Evolutionary conservation across 345 rosid genomes (phyloP), one percentile per base, ranked within the genome.

Genomic region (Linum tenue): DNA sequence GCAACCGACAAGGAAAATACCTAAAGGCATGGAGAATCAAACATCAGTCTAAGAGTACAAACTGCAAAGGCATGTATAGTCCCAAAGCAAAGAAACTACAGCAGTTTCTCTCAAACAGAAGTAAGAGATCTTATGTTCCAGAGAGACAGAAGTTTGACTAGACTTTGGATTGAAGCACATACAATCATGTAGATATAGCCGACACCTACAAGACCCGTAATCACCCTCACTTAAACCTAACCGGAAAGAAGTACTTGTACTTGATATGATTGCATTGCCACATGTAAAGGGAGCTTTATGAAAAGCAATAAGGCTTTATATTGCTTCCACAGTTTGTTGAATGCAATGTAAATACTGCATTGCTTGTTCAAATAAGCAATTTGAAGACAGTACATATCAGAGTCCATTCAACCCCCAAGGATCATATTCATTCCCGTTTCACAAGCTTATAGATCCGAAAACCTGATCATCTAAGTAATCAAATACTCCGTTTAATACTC

Each of bases 1-100:
- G 85, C 76, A 72, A 94, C 86, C 1, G 92, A 90, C 59, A 94
- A 76, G 0, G 96, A 94, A 78, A 94, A 90, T 17, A 88, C 85
- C 97, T 90, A 73, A 39, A 73, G 61, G 65, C 59, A 71, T 59
- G 62, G 31, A 68, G 70, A 66, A 68, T 56, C 69, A 72, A 61
- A 36, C 59, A 59, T 63, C 39, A 50, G 39, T 50, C 44, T 10
- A 69, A 55, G 41, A 22, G 31, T 22, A 1, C 31, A 22, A 22
- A 37, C 39, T n/a, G 56, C 31, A 65, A 57, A 61, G 16, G n/a
- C 39, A 70, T 64, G 57, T 37, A 64, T 39, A 63, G 56, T 5
- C 53, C 9, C 14, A 15, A 48, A 48, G 53, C 53, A 48, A 48
- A 12, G 14, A 3, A 9, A 48, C 9, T 12, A 48, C 2, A 3